Evolutionary conservation across 73 alveolate genomes (phyloP).

Genomic region (Durusdinium trenchii): DNA sequence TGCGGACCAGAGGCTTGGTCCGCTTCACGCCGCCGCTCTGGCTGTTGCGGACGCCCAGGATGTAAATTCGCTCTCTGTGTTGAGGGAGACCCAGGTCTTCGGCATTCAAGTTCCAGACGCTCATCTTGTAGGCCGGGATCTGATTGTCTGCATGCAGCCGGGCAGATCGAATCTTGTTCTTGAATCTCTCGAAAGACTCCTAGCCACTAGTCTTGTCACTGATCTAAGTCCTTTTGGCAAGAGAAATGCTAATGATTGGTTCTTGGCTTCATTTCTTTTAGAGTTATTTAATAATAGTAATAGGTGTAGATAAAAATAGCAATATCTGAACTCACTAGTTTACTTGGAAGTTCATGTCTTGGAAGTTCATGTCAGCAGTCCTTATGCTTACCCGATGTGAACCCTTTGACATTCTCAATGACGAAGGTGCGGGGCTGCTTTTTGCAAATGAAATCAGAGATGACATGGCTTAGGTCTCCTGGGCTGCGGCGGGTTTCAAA

Average conservation of each 20-base stretch:
- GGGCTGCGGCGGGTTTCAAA: no score
- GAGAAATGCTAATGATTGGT: no score
- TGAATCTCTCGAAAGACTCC: not conserved
- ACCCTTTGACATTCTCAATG: not conserved
- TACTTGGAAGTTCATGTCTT: no score
- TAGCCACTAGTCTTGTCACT: no score
- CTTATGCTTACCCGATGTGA: not conserved
- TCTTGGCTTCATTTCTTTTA: not conserved
- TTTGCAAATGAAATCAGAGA: not conserved
- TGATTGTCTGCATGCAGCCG: not conserved
- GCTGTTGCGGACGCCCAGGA: constrained; percentile 3
- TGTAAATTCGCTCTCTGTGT: not conserved
- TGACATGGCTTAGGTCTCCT: not conserved
- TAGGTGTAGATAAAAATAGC: no score
- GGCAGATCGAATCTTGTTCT: not conserved
- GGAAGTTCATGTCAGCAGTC: no score
- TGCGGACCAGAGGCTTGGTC: not conserved
- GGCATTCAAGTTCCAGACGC: not conserved
- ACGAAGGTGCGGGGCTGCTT: not conserved
- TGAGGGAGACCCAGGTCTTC: not conserved
- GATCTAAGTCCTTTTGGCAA: no score
- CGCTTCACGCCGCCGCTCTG: not conserved
- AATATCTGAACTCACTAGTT: no score
- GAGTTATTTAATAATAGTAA: not conserved
- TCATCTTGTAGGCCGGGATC: not conserved